A percentile compares a stretch with the other conserved stretches of the same genome.
Evolutionary conservation across 331 rosid genomes (phyloP).

Genomic region (Prunus yedoensis): DNA sequence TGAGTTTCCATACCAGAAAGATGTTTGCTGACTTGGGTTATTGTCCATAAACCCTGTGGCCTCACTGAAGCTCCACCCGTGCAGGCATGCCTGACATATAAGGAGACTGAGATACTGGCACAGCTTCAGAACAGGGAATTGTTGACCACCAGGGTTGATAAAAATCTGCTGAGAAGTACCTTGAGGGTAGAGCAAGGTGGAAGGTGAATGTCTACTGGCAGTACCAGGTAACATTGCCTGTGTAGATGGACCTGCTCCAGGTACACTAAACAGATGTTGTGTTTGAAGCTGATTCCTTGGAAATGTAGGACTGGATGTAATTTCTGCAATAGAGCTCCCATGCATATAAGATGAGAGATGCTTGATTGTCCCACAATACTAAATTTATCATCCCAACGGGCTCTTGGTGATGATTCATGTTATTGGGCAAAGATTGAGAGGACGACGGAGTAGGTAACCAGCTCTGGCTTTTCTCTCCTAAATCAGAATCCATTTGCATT

Average conservation of each 20-base stretch:
- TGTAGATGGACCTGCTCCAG: constrained; percentile 26
- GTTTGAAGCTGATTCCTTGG: constrained; percentile 43
- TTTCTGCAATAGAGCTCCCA: constrained; percentile 28
- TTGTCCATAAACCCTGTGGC: constrained; percentile 33
- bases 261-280: constrained; percentile 25
- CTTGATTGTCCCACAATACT: constrained; percentile 22
- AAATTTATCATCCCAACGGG: constrained; percentile 39
- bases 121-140: constrained; percentile 43
- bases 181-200: constrained; percentile 32
- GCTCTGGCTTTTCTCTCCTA: constrained; percentile 35
- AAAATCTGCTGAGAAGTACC: constrained; percentile 28
- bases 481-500: constrained; percentile 30
- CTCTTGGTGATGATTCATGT: constrained; percentile 36
- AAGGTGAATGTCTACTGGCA: constrained; percentile 32
- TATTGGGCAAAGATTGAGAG: constrained; percentile 29
- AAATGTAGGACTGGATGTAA: constrained; percentile 36
- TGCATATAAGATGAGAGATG: constrained; percentile 29
- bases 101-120: constrained; percentile 28
- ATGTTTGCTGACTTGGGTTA: constrained; percentile 28
- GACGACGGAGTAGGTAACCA: constrained; percentile 27
- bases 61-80: constrained; percentile 29
- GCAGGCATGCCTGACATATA: constrained; percentile 29
- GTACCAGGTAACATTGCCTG: constrained; percentile 32
- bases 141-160: constrained; percentile 29
- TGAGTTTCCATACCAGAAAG: constrained; percentile 31